Percentiles rank a stretch among this genome's conserved stretches.
phyloP scores from a whole-genome alignment of 2,329 filamentous ascomycete species.

The Claviceps africana region DNA sequence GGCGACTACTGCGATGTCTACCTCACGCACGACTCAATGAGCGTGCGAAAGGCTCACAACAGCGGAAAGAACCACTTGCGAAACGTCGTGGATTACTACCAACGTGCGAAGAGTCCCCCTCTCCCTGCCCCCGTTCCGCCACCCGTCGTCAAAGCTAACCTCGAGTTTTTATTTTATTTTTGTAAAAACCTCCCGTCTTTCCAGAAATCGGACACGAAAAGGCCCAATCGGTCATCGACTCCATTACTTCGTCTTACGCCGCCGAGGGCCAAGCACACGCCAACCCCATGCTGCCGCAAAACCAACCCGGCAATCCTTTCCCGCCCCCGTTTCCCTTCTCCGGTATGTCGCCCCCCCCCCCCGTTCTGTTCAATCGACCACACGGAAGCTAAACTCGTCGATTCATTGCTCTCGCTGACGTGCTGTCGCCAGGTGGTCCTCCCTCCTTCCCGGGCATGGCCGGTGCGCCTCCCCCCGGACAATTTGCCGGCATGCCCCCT shows the following conservation, averaged over 20 bases:
- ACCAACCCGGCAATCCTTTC: slow-evolving; percentile 43
- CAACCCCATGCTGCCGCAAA: slow-evolving; percentile 69
- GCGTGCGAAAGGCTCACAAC: slow-evolving; percentile 97
- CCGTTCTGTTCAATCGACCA: slow-evolving; percentile 11
- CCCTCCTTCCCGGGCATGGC: slow-evolving; percentile 45
- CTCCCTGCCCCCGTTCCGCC: not conserved
- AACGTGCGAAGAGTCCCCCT: slow-evolving; percentile 42
- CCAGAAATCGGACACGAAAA: slow-evolving; percentile 95
- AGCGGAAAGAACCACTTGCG: slow-evolving; percentile 89
- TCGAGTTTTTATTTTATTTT: not conserved
- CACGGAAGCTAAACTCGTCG: slow-evolving; percentile 2
- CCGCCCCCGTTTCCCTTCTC: slow-evolving; percentile 50
- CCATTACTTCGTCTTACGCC: slow-evolving; percentile 89
- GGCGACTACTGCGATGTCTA: slow-evolving; percentile 99
- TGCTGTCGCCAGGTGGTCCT: slow-evolving; percentile 25
- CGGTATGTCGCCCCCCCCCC: slow-evolving; percentile 26
- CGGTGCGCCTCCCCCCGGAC: slow-evolving; percentile 23
- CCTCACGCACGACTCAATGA: slow-evolving; percentile 99
- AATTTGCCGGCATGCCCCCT: slow-evolving; percentile 26
- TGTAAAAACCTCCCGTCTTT: not conserved
- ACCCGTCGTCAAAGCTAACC: not conserved
- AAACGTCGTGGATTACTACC: slow-evolving; percentile 97
- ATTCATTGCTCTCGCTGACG: not conserved
- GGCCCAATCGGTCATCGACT: slow-evolving; percentile 95
- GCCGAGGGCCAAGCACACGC: slow-evolving; percentile 78